Evolutionary conservation across 164 flowering plant genomes (phyloP), one percentile per base, ranked within the genome.

Genomic region (Annona cherimola): DNA sequence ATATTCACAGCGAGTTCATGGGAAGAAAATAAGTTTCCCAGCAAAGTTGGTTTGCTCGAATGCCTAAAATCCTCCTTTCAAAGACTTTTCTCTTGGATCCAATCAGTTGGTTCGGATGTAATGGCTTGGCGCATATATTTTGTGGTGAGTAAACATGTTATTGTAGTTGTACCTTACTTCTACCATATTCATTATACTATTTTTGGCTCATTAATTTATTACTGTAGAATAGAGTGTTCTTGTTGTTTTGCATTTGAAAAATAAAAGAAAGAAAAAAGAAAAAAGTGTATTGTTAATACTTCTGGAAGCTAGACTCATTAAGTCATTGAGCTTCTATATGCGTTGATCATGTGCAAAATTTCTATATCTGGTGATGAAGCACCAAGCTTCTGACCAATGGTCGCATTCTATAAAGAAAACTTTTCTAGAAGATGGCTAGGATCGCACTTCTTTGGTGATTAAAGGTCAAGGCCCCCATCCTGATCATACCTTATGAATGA

Each of bases 71-170:
- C 18, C 72, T 41, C 73, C 19, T 54, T 61, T 66, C 70, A 72
- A 68, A 69, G 68, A 42, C 67, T 82, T 43, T 63, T 72, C 42
- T 59, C 66, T 14, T 42, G 71, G 74, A 61, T 83, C 9, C 42
- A 63, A 39, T 80, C 92, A 42, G 35, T 65, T 74, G 79, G 83
- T 62, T 85, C 86, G 9, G 78, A 87, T 80, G 75, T 93, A 60
- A 67, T 83, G 76, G 77, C 82, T 46, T 95, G 99, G 99, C 92
- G 97, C 54, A 90, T 80, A 74, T 91, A 80, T 75, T 80, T 93
- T 43, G 97, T 90, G 93, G 97, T 92, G 40, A 79, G 94, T 89
- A 73, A 70, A 59, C 45, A 42, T 67, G 50, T 35, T 63, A n/a
- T 64, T 72, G 5, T 57, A 50, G 57, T 50, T 50, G 57, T 50